A percentile compares a stretch with the other conserved stretches of the same genome.
Evolutionary conservation across 1,284 basidiomycete genomes (phyloP).

Genomic region (Athelia psychrophila): DNA sequence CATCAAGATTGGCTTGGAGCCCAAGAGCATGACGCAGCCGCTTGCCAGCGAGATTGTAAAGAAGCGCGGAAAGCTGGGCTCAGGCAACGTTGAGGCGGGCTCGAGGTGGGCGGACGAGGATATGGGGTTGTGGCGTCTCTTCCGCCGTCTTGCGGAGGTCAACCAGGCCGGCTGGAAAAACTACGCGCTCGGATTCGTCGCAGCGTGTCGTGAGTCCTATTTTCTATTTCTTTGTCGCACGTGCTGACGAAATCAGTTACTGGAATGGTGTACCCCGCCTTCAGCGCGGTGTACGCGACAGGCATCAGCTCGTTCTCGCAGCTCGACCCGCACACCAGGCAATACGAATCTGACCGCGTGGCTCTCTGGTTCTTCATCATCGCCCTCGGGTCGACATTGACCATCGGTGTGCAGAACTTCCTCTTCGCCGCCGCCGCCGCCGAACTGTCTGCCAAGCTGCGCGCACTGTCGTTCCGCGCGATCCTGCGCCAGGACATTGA

Average conservation of each 20-base stretch:
- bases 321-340: constrained; percentile 35
- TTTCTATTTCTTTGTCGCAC: constrained; percentile 10
- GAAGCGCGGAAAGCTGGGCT: constrained; percentile 31
- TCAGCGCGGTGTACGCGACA: constrained; percentile 78
- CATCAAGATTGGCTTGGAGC: constrained; percentile 64
- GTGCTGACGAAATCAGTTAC: constrained; percentile 32
- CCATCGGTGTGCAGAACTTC: constrained; percentile 67
- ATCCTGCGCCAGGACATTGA: constrained; percentile 86
- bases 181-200: constrained; percentile 55
- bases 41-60: constrained; percentile 69
- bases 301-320: constrained; percentile 65
- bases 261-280: constrained; percentile 85
- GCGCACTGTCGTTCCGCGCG: constrained; percentile 69
- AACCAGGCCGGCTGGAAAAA: constrained; percentile 56
- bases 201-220: constrained; percentile 53
- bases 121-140: constrained; percentile 56
- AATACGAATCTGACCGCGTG: constrained; percentile 60
- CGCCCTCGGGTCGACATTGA: constrained; percentile 63
- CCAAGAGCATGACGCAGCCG: constrained; percentile 65
- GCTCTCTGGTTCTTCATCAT: constrained; percentile 86
- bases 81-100: constrained; percentile 44
- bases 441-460: constrained; percentile 63
- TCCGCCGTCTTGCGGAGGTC: constrained; percentile 69
- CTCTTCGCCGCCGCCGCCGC: constrained; percentile 69
- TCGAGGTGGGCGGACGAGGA: too few species aligned